Base-by-base conservation (phyloP, 2,329 filamentous ascomycete species). In the Parafenestella ontariensis region DNA sequence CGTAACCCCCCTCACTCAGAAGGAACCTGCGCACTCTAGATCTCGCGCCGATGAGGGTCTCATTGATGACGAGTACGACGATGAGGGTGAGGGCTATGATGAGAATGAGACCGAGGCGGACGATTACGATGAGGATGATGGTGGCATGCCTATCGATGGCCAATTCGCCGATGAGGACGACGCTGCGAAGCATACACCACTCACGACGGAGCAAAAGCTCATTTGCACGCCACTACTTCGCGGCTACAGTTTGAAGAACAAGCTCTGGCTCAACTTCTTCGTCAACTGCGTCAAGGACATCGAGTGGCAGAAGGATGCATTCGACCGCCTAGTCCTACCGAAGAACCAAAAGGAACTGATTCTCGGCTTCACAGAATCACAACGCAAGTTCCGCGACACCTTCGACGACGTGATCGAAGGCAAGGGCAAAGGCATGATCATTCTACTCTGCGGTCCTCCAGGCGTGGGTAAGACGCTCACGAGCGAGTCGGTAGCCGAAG, bases 311-410 rank as follows among this genome's bases (percentile, higher is more conserved):
- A 65, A 78, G 2, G 77, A 80, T 60, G 66, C 81, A 0, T 81
- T 79, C 2, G 76, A 76, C 11, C 77, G 79, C 18, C 74, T 78
- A 0, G 75, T 79, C 17, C 70, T 64, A 5, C 61, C 18, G 59
- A 62, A 61, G 37, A 59, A 66, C 24, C 58, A 66, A 24, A 66
- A 66, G 20, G 65, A 70, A 11, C 53, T 69, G 0, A 68, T 70
- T 34, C 49, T 64, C 55, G 90, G 89, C 13, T 91, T 96, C 70
- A 81, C 92, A 3, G 85, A 94, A 52, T 87, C 88, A 65, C 89
- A 89, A 51, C 91, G 91, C 0, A 58, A 65, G 28, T 57, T 49
- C 34, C 55, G 57, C 4, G 49, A 63, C 13, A 56, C 46, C 1
- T 65, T 65, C 11, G 62, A 65, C 49, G 61, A 64, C 20, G 78